Evolutionary conservation across 2,329 filamentous ascomycete genomes (phyloP).

Genomic region (Penicillium sp.): DNA sequence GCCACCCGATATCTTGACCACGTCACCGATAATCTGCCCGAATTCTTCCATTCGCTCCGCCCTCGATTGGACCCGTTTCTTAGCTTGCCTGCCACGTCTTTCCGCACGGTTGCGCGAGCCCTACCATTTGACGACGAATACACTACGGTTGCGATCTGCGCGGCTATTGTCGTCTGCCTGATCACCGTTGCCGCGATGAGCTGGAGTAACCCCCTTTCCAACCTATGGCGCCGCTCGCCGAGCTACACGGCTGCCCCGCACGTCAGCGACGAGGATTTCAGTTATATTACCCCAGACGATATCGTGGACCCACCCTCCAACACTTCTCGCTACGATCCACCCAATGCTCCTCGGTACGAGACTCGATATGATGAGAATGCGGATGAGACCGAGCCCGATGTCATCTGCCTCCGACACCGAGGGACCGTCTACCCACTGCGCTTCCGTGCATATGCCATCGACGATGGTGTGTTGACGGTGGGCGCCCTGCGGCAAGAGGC

Average conservation of each 20-base stretch:
- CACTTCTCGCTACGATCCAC: conserved; percentile 10
- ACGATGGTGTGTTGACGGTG: conserved; percentile 41
- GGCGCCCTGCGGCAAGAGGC: conserved; percentile 39
- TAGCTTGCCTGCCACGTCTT: conserved; percentile 21
- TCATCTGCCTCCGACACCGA: conserved; percentile 41
- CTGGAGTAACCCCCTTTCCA: conserved; percentile 31
- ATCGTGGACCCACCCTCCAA: conserved; percentile 26
- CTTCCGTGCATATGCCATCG: conserved; percentile 45
- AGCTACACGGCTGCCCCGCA: conserved; percentile 28
- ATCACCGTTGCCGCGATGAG: conserved; percentile 32
- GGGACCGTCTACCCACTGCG: conserved; percentile 39
- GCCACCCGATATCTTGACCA: conserved; percentile 37
- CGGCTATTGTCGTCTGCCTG: conserved; percentile 26
- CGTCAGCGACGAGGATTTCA: conserved; percentile 37
- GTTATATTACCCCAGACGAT: conserved; percentile 36
- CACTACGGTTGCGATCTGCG: conserved; percentile 20
- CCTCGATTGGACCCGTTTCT: conserved; percentile 26
- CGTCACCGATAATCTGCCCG: conserved; percentile 29
- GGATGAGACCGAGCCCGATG: conserved; percentile 39
- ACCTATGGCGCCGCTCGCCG: conserved; percentile 32
- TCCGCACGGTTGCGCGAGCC: conserved; percentile 21
- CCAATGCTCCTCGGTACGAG: not conserved
- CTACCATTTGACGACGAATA: conserved; percentile 19
- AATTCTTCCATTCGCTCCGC: conserved; percentile 30
- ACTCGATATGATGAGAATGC: conserved; percentile 10